Evolutionary conservation across 1,139 yeast genomes (phyloP).

Genomic region (Yamadazyma atmosphaerica): DNA sequence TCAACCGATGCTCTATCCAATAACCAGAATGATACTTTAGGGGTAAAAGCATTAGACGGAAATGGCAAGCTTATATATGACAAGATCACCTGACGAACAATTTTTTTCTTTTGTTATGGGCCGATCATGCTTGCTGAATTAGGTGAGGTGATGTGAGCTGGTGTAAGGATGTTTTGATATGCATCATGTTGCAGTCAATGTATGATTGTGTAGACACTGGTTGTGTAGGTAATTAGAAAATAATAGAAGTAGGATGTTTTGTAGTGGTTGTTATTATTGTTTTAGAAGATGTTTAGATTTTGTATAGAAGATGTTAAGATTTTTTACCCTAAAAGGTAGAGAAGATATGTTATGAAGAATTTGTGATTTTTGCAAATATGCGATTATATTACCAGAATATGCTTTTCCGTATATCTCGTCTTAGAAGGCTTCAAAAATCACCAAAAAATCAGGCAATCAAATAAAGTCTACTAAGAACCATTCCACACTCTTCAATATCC

Average conservation of each 20-base stretch:
- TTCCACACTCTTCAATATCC: not conserved
- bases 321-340: too few species aligned
- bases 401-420: not conserved
- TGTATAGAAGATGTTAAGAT: not conserved
- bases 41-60: not conserved
- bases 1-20: not conserved
- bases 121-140: too few species aligned
- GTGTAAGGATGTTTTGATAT: too few species aligned
- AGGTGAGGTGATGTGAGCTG: not conserved
- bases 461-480: too few species aligned
- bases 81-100: not conserved
- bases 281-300: not conserved
- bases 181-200: too few species aligned
- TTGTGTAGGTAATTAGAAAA: too few species aligned
- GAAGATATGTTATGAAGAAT: too few species aligned
- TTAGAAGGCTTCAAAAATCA: not conserved
- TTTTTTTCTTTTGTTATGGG: too few species aligned
- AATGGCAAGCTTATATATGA: not conserved
- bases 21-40: not conserved
- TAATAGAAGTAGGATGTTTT: too few species aligned
- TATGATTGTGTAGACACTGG: too few species aligned
- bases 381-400: not conserved
- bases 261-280: too few species aligned
- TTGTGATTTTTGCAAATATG: not conserved
- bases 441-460: constrained; percentile 1